A percentile compares a stretch with the other conserved stretches of the same genome.
Evolutionary conservation across 2,329 filamentous ascomycete genomes (phyloP).

Genomic region (Curvularia sp.): DNA sequence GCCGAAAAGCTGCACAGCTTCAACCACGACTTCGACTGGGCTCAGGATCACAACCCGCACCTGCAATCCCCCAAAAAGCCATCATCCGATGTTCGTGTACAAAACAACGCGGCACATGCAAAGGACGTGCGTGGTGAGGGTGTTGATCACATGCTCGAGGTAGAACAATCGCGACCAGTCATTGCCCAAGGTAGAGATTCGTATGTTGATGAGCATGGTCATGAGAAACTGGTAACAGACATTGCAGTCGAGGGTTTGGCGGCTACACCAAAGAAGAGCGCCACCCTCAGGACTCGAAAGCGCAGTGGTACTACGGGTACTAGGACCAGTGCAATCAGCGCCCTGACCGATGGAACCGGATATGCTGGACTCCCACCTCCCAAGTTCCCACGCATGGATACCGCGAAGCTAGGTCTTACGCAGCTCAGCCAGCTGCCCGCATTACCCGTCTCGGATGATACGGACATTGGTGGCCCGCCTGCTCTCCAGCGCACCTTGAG

Average conservation of each 20-base stretch:
- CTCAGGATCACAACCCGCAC: conserved; percentile 65
- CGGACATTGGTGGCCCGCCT: conserved; percentile 79
- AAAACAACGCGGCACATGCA: conserved; percentile 67
- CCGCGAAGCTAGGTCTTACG: conserved; percentile 71
- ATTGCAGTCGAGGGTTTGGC: conserved; percentile 65
- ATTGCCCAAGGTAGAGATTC: conserved; percentile 74
- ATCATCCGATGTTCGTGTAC: conserved; percentile 66
- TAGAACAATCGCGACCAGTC: conserved; percentile 62
- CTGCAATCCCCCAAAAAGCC: conserved; percentile 62
- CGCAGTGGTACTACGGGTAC: conserved; percentile 46
- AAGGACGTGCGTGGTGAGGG: conserved; percentile 82
- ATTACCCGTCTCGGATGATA: conserved; percentile 75
- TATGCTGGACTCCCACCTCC: conserved; percentile 67
- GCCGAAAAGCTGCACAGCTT: conserved; percentile 70
- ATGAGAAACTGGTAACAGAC: conserved; percentile 74
- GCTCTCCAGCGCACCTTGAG: conserved; percentile 60
- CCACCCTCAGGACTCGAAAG: conserved; percentile 44
- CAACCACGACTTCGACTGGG: conserved; percentile 76
- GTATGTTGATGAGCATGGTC: conserved; percentile 66
- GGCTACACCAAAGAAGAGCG: conserved; percentile 56
- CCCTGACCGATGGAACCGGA: conserved; percentile 50
- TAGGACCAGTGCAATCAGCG: conserved; percentile 42
- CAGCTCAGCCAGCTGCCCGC: conserved; percentile 73
- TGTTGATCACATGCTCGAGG: conserved; percentile 71
- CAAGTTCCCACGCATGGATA: conserved; percentile 65